Evolutionary conservation across 805 yeast species (phyloP).

Genomic region (Jamesozyma rosinii): DNA sequence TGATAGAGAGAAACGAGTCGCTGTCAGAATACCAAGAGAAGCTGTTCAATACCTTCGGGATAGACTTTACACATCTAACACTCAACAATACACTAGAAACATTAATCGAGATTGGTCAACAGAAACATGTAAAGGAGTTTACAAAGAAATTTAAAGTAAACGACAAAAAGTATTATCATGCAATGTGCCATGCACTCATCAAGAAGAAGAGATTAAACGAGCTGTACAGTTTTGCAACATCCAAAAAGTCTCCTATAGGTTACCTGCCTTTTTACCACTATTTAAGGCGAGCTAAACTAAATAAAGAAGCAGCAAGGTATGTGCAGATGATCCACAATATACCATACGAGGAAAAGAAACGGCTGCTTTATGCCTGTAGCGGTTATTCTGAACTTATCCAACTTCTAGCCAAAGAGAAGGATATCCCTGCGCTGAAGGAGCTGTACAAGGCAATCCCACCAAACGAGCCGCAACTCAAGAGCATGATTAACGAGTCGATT

Average conservation of each 20-base stretch:
- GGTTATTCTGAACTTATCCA: conserved; percentile 41
- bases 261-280: conserved; percentile 54
- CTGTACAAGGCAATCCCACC: conserved; percentile 19
- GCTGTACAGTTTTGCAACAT: conserved; percentile 43
- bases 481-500: conserved; percentile 16
- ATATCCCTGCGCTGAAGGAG: conserved; percentile 17
- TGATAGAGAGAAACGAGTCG: conserved; percentile 37
- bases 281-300: conserved; percentile 45
- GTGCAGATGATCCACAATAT: conserved; percentile 43
- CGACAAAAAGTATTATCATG: conserved; percentile 48
- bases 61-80: conserved; percentile 36
- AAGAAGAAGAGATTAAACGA: conserved; percentile 45
- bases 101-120: conserved; percentile 42
- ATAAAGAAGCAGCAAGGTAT: conserved; percentile 51
- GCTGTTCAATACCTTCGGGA: conserved; percentile 35
- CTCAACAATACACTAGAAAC: conserved; percentile 40
- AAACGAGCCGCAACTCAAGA: conserved; percentile 20
- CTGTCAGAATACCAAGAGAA: conserved; percentile 38
- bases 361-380: conserved; percentile 44
- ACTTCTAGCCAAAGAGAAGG: conserved; percentile 23
- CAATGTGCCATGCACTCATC: conserved; percentile 42
- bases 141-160: conserved; percentile 46
- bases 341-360: conserved; percentile 38
- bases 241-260: conserved; percentile 60
- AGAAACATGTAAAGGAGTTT: conserved; percentile 39